Conservation (phyloP, 768 basidiomycete species). For the Serendipita sp. region DNA sequence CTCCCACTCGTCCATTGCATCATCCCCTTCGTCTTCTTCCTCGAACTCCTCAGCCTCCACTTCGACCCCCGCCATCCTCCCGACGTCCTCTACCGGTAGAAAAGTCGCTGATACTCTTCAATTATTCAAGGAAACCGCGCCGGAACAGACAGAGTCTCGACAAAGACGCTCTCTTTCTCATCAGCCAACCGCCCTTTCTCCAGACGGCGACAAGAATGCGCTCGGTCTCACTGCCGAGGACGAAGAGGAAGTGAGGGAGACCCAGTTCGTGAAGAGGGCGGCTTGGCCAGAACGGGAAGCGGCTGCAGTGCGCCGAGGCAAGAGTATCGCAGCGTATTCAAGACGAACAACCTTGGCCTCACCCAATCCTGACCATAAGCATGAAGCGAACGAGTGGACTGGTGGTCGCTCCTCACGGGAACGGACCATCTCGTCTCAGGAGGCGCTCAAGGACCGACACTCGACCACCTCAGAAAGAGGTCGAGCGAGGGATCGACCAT, state of each 20-base stretch:
- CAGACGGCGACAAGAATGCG: slow-evolving; percentile 15
- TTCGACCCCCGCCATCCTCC: not conserved
- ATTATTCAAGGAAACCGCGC: slow-evolving; percentile 58
- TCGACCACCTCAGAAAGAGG: slow-evolving; percentile 38
- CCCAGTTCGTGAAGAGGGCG: slow-evolving; percentile 56
- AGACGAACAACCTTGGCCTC: not conserved
- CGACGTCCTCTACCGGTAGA: slow-evolving; percentile 35
- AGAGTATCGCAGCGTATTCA: slow-evolving; percentile 25
- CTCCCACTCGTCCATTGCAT: slow-evolving; percentile 9
- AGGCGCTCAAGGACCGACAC: not conserved
- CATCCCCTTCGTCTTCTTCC: slow-evolving; percentile 7
- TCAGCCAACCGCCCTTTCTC: slow-evolving; percentile 17
- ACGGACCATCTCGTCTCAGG: not conserved
- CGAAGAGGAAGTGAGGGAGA: slow-evolving; percentile 39
- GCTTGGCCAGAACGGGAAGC: slow-evolving; percentile 75
- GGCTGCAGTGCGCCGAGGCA: slow-evolving; percentile 52
- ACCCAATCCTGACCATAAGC: not conserved
- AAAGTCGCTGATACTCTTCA: slow-evolving; percentile 74
- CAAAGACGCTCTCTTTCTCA: not conserved
- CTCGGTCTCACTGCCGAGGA: not conserved
- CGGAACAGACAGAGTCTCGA: slow-evolving; percentile 2
- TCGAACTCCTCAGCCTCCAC: slow-evolving; percentile 6
- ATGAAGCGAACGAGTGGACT: not conserved
- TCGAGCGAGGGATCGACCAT: slow-evolving; percentile 28
- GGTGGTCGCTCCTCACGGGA: not conserved